Evolutionary conservation across 2,329 filamentous ascomycete genomes (phyloP).

Genomic region (Malbranchea zuffiana): DNA sequence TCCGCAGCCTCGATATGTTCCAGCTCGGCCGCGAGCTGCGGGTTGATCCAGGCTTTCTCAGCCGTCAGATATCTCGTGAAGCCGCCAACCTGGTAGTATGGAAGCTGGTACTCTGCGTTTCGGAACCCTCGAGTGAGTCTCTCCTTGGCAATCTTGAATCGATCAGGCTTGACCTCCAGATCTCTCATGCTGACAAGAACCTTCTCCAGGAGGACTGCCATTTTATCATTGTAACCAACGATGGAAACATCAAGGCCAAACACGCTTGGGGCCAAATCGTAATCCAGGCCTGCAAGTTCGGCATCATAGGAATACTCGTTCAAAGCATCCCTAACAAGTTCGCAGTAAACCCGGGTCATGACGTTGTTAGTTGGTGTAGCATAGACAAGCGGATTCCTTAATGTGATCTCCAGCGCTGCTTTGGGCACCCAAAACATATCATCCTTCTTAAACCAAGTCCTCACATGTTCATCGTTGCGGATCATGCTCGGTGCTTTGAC

Average conservation of each 20-base stretch:
- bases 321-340: constrained; percentile 76
- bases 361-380: constrained; percentile 67
- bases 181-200: constrained; percentile 75
- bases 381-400: constrained; percentile 68
- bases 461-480: constrained; percentile 66
- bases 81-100: constrained; percentile 77
- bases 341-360: constrained; percentile 68
- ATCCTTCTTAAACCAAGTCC: constrained; percentile 97
- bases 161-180: constrained; percentile 69
- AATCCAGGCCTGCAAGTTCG: constrained; percentile 79
- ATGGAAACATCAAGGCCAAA: constrained; percentile 68
- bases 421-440: constrained; percentile 98
- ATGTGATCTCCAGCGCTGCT: constrained; percentile 70
- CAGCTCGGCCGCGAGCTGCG: constrained; percentile 69
- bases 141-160: constrained; percentile 88
- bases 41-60: constrained; percentile 66
- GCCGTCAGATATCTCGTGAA: constrained; percentile 70
- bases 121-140: constrained; percentile 62
- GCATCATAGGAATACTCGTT: constrained; percentile 95
- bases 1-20: constrained; percentile 62
- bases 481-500: constrained; percentile 67
- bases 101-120: constrained; percentile 80
- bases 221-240: constrained; percentile 92
- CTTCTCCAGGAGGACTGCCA: constrained; percentile 80
- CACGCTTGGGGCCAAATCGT: constrained; percentile 61